These are phyloP conservation scores for Aspergillus coremiiformis DNA, from an alignment of 495 filamentous ascomycete species.

Conservation along the genomic window DNA sequence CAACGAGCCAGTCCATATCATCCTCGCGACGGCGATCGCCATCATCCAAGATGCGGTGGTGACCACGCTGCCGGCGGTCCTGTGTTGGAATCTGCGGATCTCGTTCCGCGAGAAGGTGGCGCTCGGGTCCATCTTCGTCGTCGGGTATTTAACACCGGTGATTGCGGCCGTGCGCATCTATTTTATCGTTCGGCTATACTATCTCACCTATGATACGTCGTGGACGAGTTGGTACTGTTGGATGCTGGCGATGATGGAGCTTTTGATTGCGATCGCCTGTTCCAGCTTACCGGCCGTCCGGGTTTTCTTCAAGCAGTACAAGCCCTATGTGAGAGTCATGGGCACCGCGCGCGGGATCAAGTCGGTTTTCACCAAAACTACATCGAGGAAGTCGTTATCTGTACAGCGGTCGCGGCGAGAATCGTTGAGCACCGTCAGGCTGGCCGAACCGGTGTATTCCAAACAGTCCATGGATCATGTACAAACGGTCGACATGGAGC, in stretches of 20 bases:
- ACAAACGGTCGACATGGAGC: too few relatives aligned
- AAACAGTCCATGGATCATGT: too few relatives aligned
- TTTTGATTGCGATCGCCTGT: conserved; percentile 3
- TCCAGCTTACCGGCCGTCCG: conserved; percentile 5
- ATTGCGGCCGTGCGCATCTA: conserved; percentile 3
- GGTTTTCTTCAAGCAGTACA: conserved; percentile 4
- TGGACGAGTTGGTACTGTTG: conserved; percentile 10
- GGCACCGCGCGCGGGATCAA: neutral
- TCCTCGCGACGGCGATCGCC: conserved; percentile 3
- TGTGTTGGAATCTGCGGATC: conserved; percentile 4
- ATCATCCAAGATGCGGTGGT: conserved; percentile 4
- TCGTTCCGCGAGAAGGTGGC: conserved; percentile 2
- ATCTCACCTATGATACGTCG: conserved; percentile 1
- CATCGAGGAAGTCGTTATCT: neutral
- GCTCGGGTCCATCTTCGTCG: neutral
- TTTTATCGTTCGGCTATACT: conserved; percentile 4
- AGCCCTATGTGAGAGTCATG: neutral
- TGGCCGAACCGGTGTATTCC: too few relatives aligned
- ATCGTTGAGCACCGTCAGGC: neutral
- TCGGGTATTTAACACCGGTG: conserved; percentile 2
- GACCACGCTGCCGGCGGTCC: conserved; percentile 3
- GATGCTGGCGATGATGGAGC: conserved; percentile 6
- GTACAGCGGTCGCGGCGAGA: neutral
- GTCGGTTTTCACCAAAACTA: neutral
- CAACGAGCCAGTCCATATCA: conserved; percentile 5